phyloP scores from a whole-genome alignment of 1,284 basidiomycete species.

The Malassezia pachydermatis region DNA sequence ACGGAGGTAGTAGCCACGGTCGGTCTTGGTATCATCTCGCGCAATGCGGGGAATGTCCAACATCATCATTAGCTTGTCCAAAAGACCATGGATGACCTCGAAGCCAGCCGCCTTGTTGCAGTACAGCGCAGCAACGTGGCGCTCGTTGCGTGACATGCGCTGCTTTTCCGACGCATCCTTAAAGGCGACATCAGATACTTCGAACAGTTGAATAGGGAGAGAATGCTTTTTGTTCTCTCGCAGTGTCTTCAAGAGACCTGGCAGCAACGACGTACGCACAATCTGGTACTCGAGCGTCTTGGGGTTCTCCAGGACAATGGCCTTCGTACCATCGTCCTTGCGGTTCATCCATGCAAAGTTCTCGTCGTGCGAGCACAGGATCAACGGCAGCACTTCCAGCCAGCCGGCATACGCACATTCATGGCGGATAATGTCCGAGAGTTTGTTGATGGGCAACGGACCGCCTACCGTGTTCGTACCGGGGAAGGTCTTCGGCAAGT shows the following conservation, averaged over 20 bases:
- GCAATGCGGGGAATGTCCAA: slow-evolving; percentile 73
- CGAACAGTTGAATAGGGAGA: slow-evolving; percentile 84
- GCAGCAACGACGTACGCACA: slow-evolving; percentile 85
- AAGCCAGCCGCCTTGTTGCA: slow-evolving; percentile 94
- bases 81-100: slow-evolving; percentile 86
- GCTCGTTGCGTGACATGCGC: slow-evolving; percentile 73
- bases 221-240: slow-evolving; percentile 91
- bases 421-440: slow-evolving; percentile 73
- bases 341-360: slow-evolving; percentile 89
- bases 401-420: slow-evolving; percentile 93
- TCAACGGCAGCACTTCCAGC: slow-evolving; percentile 87
- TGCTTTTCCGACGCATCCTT: slow-evolving; percentile 64
- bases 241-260: slow-evolving; percentile 89
- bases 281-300: slow-evolving; percentile 97
- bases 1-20: slow-evolving; percentile 80
- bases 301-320: slow-evolving; percentile 86
- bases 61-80: slow-evolving; percentile 90
- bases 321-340: slow-evolving; percentile 66
- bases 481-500: slow-evolving; percentile 81
- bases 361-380: slow-evolving; percentile 96
- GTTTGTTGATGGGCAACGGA: slow-evolving; percentile 76
- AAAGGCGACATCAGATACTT: slow-evolving; percentile 83
- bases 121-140: slow-evolving; percentile 81
- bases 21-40: slow-evolving; percentile 53
- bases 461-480: slow-evolving; percentile 90